Evolutionary conservation across 192 early-diverging fungal species (phyloP), one percentile per base, ranked within the genome.

Genomic region (Mortierella hygrophila): DNA sequence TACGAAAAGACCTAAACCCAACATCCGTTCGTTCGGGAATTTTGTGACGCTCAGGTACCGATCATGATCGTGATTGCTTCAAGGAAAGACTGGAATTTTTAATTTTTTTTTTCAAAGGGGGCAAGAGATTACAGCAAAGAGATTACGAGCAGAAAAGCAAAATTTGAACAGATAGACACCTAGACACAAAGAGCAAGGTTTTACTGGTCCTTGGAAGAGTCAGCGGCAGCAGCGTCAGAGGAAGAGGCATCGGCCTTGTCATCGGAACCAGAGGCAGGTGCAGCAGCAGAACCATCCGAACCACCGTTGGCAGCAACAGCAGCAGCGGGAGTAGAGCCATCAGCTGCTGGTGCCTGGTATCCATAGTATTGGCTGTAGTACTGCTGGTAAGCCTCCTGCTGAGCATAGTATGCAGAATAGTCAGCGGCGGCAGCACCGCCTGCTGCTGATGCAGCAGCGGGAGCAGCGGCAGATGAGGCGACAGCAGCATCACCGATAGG

Each of bases 281-380:
- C 23, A 42, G 75, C 20, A 35, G 81, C 42, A 11, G 81, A 21
- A 42, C 21, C 79, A 72, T 42, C 71, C 10, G 69, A 65, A 4
- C 26, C 13, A 13, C 60, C 60, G 29, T 60, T 60, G n/a, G 68
- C 46, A 26, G 74, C 32, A 23, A 78, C 60, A 7, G 74, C 42
- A 13, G 68, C 11, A 26, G 77, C 15, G 16, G 65, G 47, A 11
- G 65, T 75, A 1, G 83, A 40, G 21, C 41, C 52, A 21, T 60
- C 44, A 16, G 74, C 60, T 7, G 37, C 72, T 26, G 74, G n/a
- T 23, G 65, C 68, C 68, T 80, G 73, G 82, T 83, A 84, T 78
- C 76, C 78, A 80, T 89, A 89, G 42, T 90, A 88, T 63, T 90
- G 90, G 44, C 88, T 84, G 42, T 91, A 91, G 68, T 89, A 89